A percentile compares a stretch with the other conserved stretches of the same genome.
Conservation (phyloP, 2,329 filamentous ascomycete species). For the Didymella glomerata region DNA sequence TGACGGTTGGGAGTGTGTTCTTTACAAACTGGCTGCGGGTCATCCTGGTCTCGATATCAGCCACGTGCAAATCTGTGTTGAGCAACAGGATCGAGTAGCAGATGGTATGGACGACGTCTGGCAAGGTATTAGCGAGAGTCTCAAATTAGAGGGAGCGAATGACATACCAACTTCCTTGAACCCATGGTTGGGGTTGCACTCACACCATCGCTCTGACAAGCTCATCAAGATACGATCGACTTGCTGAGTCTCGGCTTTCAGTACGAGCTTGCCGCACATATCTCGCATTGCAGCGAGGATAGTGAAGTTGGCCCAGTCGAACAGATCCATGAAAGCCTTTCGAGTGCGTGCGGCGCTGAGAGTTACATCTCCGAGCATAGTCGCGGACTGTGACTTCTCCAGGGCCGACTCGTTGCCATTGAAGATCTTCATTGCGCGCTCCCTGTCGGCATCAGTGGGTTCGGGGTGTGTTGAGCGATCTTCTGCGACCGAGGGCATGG, state of each 20-base stretch:
- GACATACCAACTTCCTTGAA: conserved; percentile 84
- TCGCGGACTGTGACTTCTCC: conserved; percentile 78
- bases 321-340: conserved; percentile 89
- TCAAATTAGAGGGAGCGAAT: neutral
- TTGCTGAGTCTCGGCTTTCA: conserved; percentile 94
- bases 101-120: conserved; percentile 95
- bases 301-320: conserved; percentile 83
- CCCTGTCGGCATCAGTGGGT: conserved; percentile 72
- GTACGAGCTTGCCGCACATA: conserved; percentile 80
- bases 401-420: conserved; percentile 85
- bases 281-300: conserved; percentile 80
- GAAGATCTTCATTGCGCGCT: conserved; percentile 83
- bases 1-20: conserved; percentile 92
- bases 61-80: conserved; percentile 94
- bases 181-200: conserved; percentile 90
- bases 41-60: conserved; percentile 97
- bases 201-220: conserved; percentile 89
- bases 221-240: conserved; percentile 92
- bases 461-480: conserved; percentile 41
- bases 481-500: conserved; percentile 49
- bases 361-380: conserved; percentile 82
- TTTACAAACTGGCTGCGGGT: conserved; percentile 93
- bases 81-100: conserved; percentile 95
- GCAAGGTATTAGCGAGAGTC: conserved; percentile 41
- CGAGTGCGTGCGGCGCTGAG: conserved; percentile 63